Percentiles rank a stretch among this genome's conserved stretches.
phyloP scores from a whole-genome alignment of 148 eudicot species.

The Vaccinium myrtillus region DNA sequence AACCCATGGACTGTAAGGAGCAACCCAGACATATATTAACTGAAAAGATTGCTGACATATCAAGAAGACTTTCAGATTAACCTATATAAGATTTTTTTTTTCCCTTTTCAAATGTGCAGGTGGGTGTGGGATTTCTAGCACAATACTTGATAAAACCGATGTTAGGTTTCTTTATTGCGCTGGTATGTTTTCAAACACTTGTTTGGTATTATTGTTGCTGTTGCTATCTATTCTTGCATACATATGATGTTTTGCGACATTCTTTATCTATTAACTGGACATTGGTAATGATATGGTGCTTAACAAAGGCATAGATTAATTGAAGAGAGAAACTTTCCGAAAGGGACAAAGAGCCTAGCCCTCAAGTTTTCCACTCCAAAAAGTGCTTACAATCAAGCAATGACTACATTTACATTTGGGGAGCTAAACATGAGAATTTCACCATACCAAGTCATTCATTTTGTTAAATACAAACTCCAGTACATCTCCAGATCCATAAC shows the following conservation, averaged over 20 bases:
- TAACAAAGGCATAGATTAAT: not conserved
- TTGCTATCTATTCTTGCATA: not conserved
- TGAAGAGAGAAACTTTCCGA: not conserved
- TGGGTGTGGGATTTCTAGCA: slow-evolving; percentile 94
- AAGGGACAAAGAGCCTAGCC: not conserved
- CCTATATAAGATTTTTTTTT: not conserved
- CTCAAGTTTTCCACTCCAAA: not conserved
- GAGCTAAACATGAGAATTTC: not conserved
- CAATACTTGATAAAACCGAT: slow-evolving; percentile 86
- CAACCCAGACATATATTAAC: slow-evolving; percentile 16
- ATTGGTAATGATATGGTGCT: not conserved
- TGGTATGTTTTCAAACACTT: slow-evolving; percentile 48
- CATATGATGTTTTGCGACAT: not conserved
- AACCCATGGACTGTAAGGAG: slow-evolving; percentile 94
- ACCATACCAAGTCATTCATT: not conserved
- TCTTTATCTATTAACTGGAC: not conserved
- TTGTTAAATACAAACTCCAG: not conserved
- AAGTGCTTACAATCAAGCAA: not conserved
- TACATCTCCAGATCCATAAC: not conserved
- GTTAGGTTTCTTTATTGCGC: slow-evolving; percentile 78
- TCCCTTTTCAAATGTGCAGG: slow-evolving; percentile 39
- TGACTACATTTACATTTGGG: not conserved
- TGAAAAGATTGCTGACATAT: not conserved
- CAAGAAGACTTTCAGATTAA: slow-evolving; percentile 1
- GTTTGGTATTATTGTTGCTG: not conserved